These are phyloP conservation scores for Wickerhamiella vanderwaltii DNA, from an alignment of 805 yeast species.

Conservation along the genomic window DNA sequence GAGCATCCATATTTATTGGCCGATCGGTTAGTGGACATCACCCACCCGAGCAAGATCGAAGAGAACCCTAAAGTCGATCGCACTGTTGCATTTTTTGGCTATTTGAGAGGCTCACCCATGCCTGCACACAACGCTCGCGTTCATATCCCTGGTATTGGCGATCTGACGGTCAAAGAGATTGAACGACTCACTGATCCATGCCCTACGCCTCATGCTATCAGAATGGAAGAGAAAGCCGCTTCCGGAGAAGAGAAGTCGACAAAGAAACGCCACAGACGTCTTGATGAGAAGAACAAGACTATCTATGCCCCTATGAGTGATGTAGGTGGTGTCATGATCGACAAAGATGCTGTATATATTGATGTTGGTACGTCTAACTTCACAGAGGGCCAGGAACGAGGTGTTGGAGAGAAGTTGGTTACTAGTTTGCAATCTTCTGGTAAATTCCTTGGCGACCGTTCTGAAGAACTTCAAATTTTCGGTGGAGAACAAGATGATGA, in stretches of 20 bases:
- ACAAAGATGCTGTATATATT: slow-evolving; percentile 93
- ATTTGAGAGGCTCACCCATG: slow-evolving; percentile 85
- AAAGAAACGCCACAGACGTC: slow-evolving; percentile 59
- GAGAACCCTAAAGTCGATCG: slow-evolving; percentile 75
- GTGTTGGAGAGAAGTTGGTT: slow-evolving; percentile 78
- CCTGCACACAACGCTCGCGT: slow-evolving; percentile 56
- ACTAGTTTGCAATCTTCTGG: slow-evolving; percentile 66
- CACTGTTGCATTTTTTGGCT: slow-evolving; percentile 85
- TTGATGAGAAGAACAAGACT: slow-evolving; percentile 86
- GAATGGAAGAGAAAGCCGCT: slow-evolving; percentile 44
- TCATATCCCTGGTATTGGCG: slow-evolving; percentile 95
- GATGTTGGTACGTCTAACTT: slow-evolving; percentile 54
- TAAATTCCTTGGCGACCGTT: slow-evolving; percentile 46
- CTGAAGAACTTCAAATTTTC: slow-evolving; percentile 67
- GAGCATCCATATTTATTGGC: slow-evolving; percentile 92
- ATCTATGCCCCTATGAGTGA: slow-evolving; percentile 99
- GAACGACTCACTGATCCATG: slow-evolving; percentile 97
- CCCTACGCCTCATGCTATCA: slow-evolving; percentile 90
- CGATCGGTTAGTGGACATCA: slow-evolving; percentile 84
- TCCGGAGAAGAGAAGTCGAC: slow-evolving; percentile 46
- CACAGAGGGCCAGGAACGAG: slow-evolving; percentile 53
- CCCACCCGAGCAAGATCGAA: slow-evolving; percentile 78
- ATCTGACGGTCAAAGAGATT: slow-evolving; percentile 56
- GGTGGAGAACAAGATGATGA: slow-evolving; percentile 42
- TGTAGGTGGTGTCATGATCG: slow-evolving; percentile 96